Percentiles rank a stretch among this genome's conserved stretches.
Evolutionary conservation across 257 asterid genomes (phyloP).

Genomic region (Anisodus tanguticus): DNA sequence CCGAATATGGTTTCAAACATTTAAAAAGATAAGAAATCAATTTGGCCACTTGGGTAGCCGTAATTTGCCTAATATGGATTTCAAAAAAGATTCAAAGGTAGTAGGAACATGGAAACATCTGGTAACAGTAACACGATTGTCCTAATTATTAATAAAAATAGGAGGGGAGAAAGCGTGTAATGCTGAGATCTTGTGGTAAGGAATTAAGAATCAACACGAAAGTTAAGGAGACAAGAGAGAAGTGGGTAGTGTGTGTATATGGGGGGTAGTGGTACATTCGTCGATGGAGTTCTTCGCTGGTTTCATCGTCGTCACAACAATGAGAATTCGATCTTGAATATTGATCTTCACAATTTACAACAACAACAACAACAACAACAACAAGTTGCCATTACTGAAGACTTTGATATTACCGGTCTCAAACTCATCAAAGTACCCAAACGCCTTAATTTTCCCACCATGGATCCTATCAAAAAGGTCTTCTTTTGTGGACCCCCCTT

Average conservation of each 20-base stretch:
- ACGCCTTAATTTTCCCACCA: conserved; percentile 58
- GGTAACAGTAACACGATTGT: too few relatives aligned
- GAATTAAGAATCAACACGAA: conserved; percentile 48
- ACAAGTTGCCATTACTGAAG: conserved; percentile 49
- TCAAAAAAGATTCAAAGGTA: too few relatives aligned
- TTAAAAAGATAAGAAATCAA: too few relatives aligned
- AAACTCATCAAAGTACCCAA: conserved; percentile 69
- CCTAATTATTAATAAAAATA: too few relatives aligned
- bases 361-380: conserved; percentile 21
- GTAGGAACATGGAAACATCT: too few relatives aligned
- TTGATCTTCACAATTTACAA: background rate
- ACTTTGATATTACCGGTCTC: conserved; percentile 78
- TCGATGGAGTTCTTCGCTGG: conserved; percentile 88
- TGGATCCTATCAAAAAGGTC: conserved; percentile 91
- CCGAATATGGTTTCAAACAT: too few relatives aligned
- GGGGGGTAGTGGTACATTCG: conserved; percentile 88
- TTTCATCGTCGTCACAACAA: conserved; percentile 60
- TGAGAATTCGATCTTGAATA: conserved; percentile 41
- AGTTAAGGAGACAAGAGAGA: conserved; percentile 38
- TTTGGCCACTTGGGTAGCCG: too few relatives aligned
- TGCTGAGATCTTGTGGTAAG: conserved; percentile 50
- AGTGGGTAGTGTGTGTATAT: conserved; percentile 40
- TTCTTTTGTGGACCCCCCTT: background rate
- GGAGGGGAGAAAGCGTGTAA: conserved; percentile 34
- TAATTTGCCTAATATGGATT: too few relatives aligned